Evolutionary conservation across 768 basidiomycete species (phyloP).

Genomic region (Boletus reticuloceps): DNA sequence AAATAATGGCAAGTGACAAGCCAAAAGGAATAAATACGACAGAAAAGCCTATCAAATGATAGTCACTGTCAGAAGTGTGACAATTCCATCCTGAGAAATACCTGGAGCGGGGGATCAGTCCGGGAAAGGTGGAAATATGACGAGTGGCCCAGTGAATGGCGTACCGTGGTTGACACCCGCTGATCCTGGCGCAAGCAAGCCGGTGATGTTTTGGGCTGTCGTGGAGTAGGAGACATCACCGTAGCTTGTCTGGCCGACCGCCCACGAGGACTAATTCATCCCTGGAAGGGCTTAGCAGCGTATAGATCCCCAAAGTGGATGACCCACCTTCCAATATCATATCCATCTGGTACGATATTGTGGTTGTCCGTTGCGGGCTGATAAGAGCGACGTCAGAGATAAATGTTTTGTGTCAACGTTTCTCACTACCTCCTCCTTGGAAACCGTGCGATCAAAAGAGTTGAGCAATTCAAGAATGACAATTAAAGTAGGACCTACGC

Average conservation of each 20-base stretch:
- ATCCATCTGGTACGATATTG: slow-evolving; percentile 44
- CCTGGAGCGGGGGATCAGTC: slow-evolving; percentile 31
- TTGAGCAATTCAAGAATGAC: background rate
- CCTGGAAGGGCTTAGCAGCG: slow-evolving; percentile 16
- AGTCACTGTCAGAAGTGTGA: slow-evolving; percentile 29
- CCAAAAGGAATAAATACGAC: background rate
- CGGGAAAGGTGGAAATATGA: background rate
- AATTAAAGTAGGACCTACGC: slow-evolving; percentile 28
- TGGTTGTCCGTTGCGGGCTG: slow-evolving; percentile 37
- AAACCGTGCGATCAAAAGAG: slow-evolving; percentile 34
- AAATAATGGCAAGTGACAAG: background rate
- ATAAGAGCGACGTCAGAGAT: background rate
- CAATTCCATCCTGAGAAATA: slow-evolving; percentile 38
- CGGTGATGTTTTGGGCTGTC: slow-evolving; percentile 43
- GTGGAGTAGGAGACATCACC: slow-evolving; percentile 49
- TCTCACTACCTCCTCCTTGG: slow-evolving; percentile 39
- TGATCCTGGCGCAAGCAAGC: slow-evolving; percentile 52
- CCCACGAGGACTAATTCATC: slow-evolving; percentile 38
- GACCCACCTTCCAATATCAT: slow-evolving; percentile 42
- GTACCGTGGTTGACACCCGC: slow-evolving; percentile 52
- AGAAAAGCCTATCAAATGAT: slow-evolving; percentile 28
- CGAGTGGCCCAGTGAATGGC: background rate
- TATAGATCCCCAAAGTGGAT: background rate
- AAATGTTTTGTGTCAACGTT: background rate
- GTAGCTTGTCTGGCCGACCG: slow-evolving; percentile 39